Conservation (phyloP, 179 eudicot species). For the Silene vulgaris region DNA sequence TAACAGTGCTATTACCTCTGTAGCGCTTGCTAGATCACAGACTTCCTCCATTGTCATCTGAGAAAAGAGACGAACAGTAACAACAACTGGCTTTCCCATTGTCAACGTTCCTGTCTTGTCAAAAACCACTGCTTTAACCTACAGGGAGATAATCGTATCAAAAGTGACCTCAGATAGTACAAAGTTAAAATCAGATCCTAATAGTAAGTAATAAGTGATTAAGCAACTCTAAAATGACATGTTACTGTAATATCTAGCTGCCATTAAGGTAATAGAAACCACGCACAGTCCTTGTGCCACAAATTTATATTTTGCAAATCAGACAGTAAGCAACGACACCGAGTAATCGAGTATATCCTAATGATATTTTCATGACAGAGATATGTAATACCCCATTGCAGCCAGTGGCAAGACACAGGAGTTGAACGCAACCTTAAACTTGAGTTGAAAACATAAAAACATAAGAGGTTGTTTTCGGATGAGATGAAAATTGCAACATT, state of each 20-base stretch:
- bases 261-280: conserved; percentile 1
- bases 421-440: not conserved
- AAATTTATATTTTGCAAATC: conserved; percentile 8
- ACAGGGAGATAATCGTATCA: conserved; percentile 23
- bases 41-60: conserved; percentile 67
- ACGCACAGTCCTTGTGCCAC: not conserved
- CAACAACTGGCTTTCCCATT: conserved; percentile 81
- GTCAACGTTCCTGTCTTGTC: conserved; percentile 97
- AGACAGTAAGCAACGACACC: not conserved
- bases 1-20: conserved; percentile 46
- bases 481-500: not conserved
- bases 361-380: not conserved
- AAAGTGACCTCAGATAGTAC: conserved; percentile 1
- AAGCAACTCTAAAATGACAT: conserved; percentile 8
- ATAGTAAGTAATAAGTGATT: not conserved
- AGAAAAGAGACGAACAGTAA: conserved; percentile 70
- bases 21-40: conserved; percentile 67
- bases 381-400: not conserved
- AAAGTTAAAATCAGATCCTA: not conserved
- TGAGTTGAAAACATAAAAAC: not conserved
- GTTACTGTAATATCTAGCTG: not conserved
- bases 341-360: not conserved
- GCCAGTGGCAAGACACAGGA: not conserved
- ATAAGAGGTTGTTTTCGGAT: not conserved
- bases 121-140: conserved; percentile 80